Evolutionary conservation across 495 filamentous ascomycete species (phyloP), one percentile per base, ranked within the genome.

Genomic region (Neurospora sp.): DNA sequence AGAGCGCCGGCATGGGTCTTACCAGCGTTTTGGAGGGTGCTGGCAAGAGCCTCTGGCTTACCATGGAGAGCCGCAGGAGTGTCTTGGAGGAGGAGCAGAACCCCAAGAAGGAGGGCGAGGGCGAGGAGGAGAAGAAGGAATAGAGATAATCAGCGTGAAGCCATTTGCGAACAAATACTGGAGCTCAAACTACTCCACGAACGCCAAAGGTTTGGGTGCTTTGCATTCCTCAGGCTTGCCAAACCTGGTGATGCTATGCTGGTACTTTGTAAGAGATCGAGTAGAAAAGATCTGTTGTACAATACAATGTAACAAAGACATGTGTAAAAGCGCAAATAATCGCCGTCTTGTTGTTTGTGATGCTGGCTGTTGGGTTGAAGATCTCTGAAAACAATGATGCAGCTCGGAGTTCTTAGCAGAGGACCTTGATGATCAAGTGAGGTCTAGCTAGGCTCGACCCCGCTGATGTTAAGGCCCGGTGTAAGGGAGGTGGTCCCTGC

Each of bases 41-140:
- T 72, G 85, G 91, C 41, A 91, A 89, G 88, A 93, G 88, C 77
- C 77, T 98, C 53, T 98, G 93, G 86, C 85, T 94, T 72, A 92
- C 93, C 35, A 82, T 97, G 77, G 93, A 98, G 86, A 88, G 92
- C 53, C 85, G 94, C 77, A 86, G 89, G 81, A 86, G 81, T 48
- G 89, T 91, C 79, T 81, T 98, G 81, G 92, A 96, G 79, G 93
- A 95, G 74, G 91, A 92, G 76, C 83, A 84, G 76, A 88, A 86
- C 74, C 83, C 79, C 27, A 80, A 72, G 39, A 73, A 70, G 11
- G 78, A 78, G 73, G 84, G 80, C 12, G 79, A 73, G 22, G 73
- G 71, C 14, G 77, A 78, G 41, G 78, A 39, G 11, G 78, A 78
- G 71, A 75, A 78, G 74, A 80, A 79, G 70, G 80, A 81, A 69